These are phyloP conservation scores for Carex kokanica DNA, from an alignment of 176 grass and related monocot genomes.

Conservation along the genomic window DNA sequence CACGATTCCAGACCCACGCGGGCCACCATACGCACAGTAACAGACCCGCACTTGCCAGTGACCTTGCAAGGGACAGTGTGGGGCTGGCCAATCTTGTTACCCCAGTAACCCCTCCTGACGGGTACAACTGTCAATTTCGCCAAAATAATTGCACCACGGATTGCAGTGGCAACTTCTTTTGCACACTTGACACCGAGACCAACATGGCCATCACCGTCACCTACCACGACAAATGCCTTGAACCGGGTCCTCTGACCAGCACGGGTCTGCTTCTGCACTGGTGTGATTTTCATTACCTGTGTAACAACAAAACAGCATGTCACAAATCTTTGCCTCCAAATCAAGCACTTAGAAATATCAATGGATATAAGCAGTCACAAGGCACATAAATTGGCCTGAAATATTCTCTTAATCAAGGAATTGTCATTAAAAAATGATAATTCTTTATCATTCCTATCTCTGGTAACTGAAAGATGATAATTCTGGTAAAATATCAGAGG, in stretches of 20 bases:
- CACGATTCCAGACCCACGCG: constrained; percentile 63
- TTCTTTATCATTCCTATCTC: not conserved
- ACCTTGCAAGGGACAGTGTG: constrained; percentile 94
- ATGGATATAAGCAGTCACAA: no score
- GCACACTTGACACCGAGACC: constrained; percentile 84
- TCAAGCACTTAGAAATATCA: not conserved
- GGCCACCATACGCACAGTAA: constrained; percentile 86
- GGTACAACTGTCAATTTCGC: constrained; percentile 78
- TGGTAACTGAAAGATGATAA: not conserved
- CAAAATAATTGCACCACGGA: constrained; percentile 84
- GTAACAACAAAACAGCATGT: not conserved
- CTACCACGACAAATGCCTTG: constrained; percentile 91
- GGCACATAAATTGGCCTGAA: not conserved
- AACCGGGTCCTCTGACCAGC: constrained; percentile 81
- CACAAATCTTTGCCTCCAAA: not conserved
- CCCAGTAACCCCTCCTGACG: constrained; percentile 74
- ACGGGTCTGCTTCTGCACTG: constrained; percentile 87
- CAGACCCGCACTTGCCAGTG: constrained; percentile 77
- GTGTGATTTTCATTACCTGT: constrained; percentile 82
- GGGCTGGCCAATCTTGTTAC: constrained; percentile 80
- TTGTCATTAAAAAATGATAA: not conserved
- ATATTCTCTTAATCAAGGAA: not conserved
- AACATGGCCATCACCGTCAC: constrained; percentile 69
- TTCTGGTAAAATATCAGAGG: not conserved
- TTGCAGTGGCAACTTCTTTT: constrained; percentile 87